Base-by-base conservation (phyloP, 2,329 filamentous ascomycete genomes). In the Arachnomyces sp. region DNA sequence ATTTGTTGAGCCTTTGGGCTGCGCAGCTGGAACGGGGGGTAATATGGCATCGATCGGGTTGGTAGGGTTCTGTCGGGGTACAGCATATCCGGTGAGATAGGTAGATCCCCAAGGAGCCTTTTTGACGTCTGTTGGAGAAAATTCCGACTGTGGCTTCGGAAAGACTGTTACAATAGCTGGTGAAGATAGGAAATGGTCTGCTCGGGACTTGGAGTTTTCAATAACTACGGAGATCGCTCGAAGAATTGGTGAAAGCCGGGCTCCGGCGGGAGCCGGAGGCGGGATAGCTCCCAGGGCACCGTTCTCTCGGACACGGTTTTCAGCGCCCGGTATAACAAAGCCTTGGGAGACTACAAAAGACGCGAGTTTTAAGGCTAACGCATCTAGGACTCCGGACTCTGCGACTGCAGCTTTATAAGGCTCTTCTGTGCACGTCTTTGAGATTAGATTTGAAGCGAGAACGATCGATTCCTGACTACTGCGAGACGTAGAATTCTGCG, bases 191-290 rank as follows among this genome's bases (percentile, higher is more conserved):
- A 86, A 73, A 52, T 86, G 77, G 48, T 82, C 82, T 7, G 86
- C 81, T 40, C 87, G 78, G 60, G 82, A 85, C 50, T 81, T 82
- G 1, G 90, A 95, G 52, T 86, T 78, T 45, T 80, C 76, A 36
- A 95, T 76, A 35, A 95, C 83, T 34, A 80, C 75, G 14, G 80
- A 75, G 37, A 94, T 77, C 0, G 89, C 86, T 46, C 87, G 82
- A 5, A 96, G 66, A 13, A 95, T 75, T 7, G 79, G 78, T 2
- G 79, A 73, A 30, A 94, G 64, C 44, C 75, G 77, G 17, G 77
- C 69, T 12, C 67, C 69, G 11, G 71, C 65, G 2, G 76, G 73
- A 6, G 84, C 77, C 16, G 82, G 70, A 3, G 72, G 63, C 2
- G 83, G 84, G 34, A 86, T 73, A 14, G 71, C 67, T 6, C 75